These are phyloP conservation scores for Fraxinus xanthoxyloides DNA, from an alignment of 305 asterid species.

Conservation along the genomic window DNA sequence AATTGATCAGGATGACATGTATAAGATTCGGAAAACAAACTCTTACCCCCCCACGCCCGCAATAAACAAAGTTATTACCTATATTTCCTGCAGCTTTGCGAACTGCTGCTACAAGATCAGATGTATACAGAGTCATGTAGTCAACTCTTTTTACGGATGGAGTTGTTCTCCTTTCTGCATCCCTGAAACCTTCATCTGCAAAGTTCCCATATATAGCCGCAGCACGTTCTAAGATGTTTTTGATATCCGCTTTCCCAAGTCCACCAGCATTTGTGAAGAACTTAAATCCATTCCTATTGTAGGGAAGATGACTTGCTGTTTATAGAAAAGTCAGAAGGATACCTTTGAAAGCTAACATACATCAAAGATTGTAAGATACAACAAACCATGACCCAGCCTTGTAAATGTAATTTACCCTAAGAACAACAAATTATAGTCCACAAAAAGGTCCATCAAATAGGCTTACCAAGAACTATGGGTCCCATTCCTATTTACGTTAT, in stretches of 20 bases:
- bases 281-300: slow-evolving; percentile 93
- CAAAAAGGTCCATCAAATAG: neutral
- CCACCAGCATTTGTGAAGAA: slow-evolving; percentile 92
- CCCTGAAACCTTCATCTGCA: slow-evolving; percentile 50
- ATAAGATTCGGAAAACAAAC: neutral
- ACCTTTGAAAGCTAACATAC: neutral
- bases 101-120: slow-evolving; percentile 90
- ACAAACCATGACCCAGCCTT: slow-evolving; percentile 6
- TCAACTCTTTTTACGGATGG: slow-evolving; percentile 64
- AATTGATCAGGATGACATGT: neutral
- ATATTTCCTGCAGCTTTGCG: slow-evolving; percentile 79
- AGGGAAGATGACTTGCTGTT: slow-evolving; percentile 99
- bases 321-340: slow-evolving; percentile 28
- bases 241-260: slow-evolving; percentile 91
- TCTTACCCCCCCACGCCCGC: neutral
- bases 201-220: slow-evolving; percentile 57
- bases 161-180: slow-evolving; percentile 44
- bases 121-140: slow-evolving; percentile 83
- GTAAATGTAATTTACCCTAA: neutral
- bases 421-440: neutral
- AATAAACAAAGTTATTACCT: slow-evolving; percentile 40
- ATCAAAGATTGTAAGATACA: neutral
- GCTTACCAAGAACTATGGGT: neutral
- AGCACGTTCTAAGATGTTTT: slow-evolving; percentile 90
- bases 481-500: neutral